Evolutionary conservation across 805 yeast genomes (phyloP).

Genomic region (Zygoascus bituminiphila): DNA sequence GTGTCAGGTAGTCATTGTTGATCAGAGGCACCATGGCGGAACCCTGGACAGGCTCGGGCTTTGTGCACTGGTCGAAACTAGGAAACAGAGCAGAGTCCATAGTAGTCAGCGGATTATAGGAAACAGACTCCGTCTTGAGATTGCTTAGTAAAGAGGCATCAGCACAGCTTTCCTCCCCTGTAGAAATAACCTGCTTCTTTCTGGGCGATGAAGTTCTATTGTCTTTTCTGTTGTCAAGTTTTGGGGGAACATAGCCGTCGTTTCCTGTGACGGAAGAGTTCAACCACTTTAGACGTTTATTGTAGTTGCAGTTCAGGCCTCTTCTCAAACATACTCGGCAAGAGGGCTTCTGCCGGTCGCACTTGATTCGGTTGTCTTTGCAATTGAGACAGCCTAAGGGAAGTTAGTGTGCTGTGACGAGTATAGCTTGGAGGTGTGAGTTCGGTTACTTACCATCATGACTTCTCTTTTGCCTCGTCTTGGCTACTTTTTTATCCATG

Average conservation of each 20-base stretch:
- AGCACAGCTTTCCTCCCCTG: background rate
- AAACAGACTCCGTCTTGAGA: background rate
- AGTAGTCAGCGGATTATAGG: background rate
- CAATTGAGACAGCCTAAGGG: conserved; percentile 3
- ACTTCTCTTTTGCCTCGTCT: background rate
- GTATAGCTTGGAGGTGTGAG: background rate
- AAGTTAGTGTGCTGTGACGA: background rate
- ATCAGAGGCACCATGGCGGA: background rate
- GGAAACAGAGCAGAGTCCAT: background rate
- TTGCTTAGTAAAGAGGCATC: background rate
- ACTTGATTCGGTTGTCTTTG: background rate
- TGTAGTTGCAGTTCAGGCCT: conserved; percentile 1
- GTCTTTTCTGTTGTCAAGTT: background rate
- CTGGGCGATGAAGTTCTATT: background rate
- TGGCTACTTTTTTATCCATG: background rate
- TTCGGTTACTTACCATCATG: background rate
- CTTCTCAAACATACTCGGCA: background rate
- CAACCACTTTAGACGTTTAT: conserved; percentile 1
- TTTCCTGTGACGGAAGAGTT: background rate
- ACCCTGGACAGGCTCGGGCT: background rate
- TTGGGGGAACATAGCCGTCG: background rate
- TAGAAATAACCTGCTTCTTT: background rate
- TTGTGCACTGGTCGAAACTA: background rate
- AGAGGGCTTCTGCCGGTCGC: conserved; percentile 1
- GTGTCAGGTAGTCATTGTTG: background rate